phyloP scores from a whole-genome alignment of 306 rosid species.

The Argentina anserina region DNA sequence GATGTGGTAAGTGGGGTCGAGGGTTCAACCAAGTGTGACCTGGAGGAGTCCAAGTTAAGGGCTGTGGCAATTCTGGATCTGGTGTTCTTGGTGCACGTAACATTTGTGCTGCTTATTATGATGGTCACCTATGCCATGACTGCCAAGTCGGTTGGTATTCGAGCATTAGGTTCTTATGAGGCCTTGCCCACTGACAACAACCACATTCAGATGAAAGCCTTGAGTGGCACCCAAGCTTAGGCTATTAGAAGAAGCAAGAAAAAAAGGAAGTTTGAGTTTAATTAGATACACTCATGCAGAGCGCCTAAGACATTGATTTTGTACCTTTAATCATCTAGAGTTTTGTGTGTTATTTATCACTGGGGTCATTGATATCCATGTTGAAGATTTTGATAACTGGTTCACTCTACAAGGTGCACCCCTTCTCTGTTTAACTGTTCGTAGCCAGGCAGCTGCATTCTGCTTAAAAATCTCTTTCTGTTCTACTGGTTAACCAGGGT shows the following conservation, averaged over 20 bases:
- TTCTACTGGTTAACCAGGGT: too few relatives aligned
- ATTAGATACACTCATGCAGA: neutral
- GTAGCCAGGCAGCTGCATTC: neutral
- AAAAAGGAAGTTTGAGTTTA: neutral
- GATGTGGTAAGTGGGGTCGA: constrained; percentile 70
- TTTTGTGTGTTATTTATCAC: neutral
- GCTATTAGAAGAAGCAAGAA: neutral
- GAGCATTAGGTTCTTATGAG: constrained; percentile 72
- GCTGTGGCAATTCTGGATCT: constrained; percentile 82
- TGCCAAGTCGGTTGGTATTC: constrained; percentile 39
- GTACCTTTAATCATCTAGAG: neutral
- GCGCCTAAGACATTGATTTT: neutral
- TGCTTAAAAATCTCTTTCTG: too few relatives aligned
- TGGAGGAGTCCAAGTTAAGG: constrained; percentile 70
- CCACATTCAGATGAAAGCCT: constrained; percentile 81
- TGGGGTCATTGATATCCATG: neutral
- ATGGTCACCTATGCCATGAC: constrained; percentile 46
- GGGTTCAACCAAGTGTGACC: constrained; percentile 87
- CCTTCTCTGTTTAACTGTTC: neutral
- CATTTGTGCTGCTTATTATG: constrained; percentile 52
- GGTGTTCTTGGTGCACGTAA: constrained; percentile 53
- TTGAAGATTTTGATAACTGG: neutral
- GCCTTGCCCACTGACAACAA: constrained; percentile 59
- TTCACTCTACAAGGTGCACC: neutral
- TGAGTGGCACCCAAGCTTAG: constrained; percentile 87